Percentiles rank a stretch among this genome's conserved stretches.
Conservation (phyloP, 1,139 yeast species). For the Saccharomyces pastorianus region DNA sequence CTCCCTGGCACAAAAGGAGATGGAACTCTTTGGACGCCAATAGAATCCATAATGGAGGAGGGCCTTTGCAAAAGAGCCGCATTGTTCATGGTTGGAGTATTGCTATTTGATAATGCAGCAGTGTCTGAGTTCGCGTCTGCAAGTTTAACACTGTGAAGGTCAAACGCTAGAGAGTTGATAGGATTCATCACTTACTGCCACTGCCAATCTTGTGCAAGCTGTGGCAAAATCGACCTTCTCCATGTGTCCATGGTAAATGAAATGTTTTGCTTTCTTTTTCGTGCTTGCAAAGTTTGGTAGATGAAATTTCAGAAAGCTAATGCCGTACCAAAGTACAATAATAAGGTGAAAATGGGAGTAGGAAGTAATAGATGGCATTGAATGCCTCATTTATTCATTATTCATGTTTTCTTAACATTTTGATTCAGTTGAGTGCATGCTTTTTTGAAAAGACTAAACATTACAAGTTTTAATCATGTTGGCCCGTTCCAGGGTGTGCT, state of each 20-base stretch:
- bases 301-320: not conserved
- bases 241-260: not conserved
- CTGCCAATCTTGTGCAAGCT: not conserved
- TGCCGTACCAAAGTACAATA: not conserved
- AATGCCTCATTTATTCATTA: not conserved
- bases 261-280: not conserved
- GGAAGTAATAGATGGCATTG: not conserved
- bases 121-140: not conserved
- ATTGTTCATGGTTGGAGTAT: not conserved
- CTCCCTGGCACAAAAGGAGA: constrained; percentile 2
- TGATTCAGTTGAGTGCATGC: not conserved
- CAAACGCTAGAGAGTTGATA: not conserved
- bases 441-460: not conserved
- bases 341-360: not conserved
- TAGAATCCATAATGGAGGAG: constrained; percentile 2
- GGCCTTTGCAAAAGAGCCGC: constrained; percentile 2
- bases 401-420: not conserved
- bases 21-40: constrained; percentile 4
- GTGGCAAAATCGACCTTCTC: not conserved
- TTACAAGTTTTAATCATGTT: not conserved
- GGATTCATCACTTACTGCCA: not conserved
- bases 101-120: not conserved
- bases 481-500: not conserved
- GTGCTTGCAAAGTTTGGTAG: not conserved
- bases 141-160: not conserved